Base-by-base conservation (phyloP, 495 filamentous ascomycete genomes). In the Xylaria curta region DNA sequence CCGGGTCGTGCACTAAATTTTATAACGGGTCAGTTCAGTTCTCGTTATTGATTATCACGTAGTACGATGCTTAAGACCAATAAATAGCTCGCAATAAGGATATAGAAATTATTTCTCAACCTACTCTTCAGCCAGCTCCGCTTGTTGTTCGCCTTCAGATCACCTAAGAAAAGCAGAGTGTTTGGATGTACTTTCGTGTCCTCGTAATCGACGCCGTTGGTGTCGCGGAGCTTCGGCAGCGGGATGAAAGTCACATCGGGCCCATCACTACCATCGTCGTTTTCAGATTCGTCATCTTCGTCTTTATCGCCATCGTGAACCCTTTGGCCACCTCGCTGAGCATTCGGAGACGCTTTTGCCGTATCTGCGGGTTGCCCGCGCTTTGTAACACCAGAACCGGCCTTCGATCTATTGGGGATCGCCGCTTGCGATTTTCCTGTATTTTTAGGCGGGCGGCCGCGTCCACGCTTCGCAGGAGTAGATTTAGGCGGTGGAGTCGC, bases 121-220 rank as follows among this genome's bases (percentile, higher is more conserved):
- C 71, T 84, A 94, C 91, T 82, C 85, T 95, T 95, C 64, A 97
- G 82, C 94, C 94, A 97, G 70, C 89, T 80, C 53, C 94, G 86
- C 38, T 94, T 87, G 79, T 97, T 97, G 77, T 97, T 93, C 66
- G 85, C 82, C 69, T 87, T 88, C 61, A 97, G 83, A 74, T 96
- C 93, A 63, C 83, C 79, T 71, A 97, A 82, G 78, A 97, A 97
- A 3, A 90, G 83, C 70, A 94, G 80, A 8, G 93, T 97, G 75
- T 97, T 97, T 33, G 90, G 89, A 81, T 97, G 94, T 56, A 97
- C 81, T 7, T 81, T 89, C 49, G 89, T 83, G 71, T 93, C 89
- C 38, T 83, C 78, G 81, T 97, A 97, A 0, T 86, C 86, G 8
- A 89, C 85, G 13, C 88, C 86, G 8, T 89, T 91, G 13, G 87